These are phyloP conservation scores for Tylopilus plumbeoviolaceoides DNA, from an alignment of 768 basidiomycete genomes.

Conservation along the genomic window DNA sequence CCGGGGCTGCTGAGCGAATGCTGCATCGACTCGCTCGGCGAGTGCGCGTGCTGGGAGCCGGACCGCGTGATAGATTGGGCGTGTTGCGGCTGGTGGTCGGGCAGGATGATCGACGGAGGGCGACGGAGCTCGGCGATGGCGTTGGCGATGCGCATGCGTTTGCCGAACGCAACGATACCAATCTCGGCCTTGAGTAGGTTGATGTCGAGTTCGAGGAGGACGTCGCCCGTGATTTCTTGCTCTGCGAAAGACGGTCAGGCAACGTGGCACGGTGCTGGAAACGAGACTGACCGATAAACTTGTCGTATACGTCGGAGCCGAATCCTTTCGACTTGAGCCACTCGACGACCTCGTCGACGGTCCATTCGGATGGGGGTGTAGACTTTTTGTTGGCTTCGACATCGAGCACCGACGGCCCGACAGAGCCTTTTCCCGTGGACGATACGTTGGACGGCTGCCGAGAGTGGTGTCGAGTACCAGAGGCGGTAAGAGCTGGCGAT, in stretches of 20 bases:
- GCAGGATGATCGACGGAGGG: conserved; percentile 59
- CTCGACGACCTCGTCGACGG: conserved; percentile 80
- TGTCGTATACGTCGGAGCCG: conserved; percentile 74
- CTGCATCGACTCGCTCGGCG: conserved; percentile 38
- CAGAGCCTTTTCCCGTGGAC: conserved; percentile 25
- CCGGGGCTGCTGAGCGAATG: conserved; percentile 43
- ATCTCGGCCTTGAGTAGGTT: conserved; percentile 90
- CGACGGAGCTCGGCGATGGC: conserved; percentile 85
- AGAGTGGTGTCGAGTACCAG: conserved; percentile 23
- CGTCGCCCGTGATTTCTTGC: conserved; percentile 98
- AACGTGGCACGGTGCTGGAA: background rate
- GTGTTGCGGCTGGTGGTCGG: conserved; percentile 36
- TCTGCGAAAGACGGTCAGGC: conserved; percentile 44
- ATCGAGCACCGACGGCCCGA: conserved; percentile 13
- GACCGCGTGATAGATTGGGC: conserved; percentile 29
- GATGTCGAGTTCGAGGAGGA: conserved; percentile 89
- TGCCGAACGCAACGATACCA: conserved; percentile 91
- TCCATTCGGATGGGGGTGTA: conserved; percentile 69
- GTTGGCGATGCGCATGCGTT: conserved; percentile 88
- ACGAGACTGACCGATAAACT: conserved; percentile 69
- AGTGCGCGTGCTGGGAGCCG: conserved; percentile 29
- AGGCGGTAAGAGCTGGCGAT: conserved; percentile 26
- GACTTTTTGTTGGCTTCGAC: conserved; percentile 28
- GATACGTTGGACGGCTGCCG: conserved; percentile 37
- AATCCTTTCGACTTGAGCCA: conserved; percentile 88